phyloP scores from a whole-genome alignment of 345 rosid species.

The Citrus glauca region DNA sequence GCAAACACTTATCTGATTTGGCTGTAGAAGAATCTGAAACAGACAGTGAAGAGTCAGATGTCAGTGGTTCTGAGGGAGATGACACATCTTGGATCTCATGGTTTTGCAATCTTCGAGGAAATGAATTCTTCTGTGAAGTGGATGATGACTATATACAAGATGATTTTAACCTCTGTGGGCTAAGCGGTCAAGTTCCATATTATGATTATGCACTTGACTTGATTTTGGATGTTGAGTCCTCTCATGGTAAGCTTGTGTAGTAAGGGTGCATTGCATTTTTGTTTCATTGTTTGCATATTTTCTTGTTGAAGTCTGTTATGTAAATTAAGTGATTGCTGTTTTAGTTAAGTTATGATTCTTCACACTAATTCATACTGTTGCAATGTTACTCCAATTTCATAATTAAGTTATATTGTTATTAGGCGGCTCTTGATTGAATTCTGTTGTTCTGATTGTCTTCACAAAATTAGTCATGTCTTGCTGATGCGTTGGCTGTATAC shows the following conservation, averaged over 20 bases:
- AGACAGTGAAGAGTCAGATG: conserved; percentile 90
- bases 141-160: conserved; percentile 99
- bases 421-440: neutral
- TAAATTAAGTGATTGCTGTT: neutral
- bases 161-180: conserved; percentile 92
- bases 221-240: conserved; percentile 93
- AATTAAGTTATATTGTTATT: neutral
- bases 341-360: neutral
- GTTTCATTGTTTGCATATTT: neutral
- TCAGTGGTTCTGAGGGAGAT: conserved; percentile 98
- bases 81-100: conserved; percentile 96
- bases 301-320: neutral
- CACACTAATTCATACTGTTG: neutral
- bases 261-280: neutral
- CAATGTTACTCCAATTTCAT: neutral
- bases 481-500: neutral
- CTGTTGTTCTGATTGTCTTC: neutral
- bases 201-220: conserved; percentile 97
- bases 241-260: conserved; percentile 56
- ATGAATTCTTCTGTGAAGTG: conserved; percentile 98
- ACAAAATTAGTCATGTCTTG: neutral
- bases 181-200: conserved; percentile 96
- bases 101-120: conserved; percentile 94
- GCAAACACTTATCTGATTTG: neutral
- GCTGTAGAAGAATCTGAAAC: conserved; percentile 79